Evolutionary conservation across 1,284 basidiomycete species (phyloP), one percentile per base, ranked within the genome.

Genomic region (Bondarzewia mesenterica): DNA sequence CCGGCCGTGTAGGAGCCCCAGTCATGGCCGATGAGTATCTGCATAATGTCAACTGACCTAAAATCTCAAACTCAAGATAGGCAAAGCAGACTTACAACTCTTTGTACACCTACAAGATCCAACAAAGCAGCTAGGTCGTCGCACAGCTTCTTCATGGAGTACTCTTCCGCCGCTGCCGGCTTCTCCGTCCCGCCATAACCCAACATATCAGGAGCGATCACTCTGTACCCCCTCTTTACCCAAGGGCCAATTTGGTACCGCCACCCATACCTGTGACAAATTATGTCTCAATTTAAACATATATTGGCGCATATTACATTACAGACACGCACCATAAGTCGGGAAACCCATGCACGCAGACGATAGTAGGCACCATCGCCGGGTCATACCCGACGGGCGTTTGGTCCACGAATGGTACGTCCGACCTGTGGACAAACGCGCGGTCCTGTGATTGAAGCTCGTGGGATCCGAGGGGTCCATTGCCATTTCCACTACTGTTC

Each of bases 281-380:
- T 12, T 12, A 25, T n/a, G n/a, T n/a, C n/a, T n/a, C n/a, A 29
- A 32, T 26, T 39, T 29, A 47, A 38, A 43, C 20, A 37, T 7
- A 29, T 38, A 26, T 22, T 8, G 10, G 22, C 16, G 18, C 7
- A 27, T 44, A 36, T 40, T 16, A 22, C 15, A 25, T 12, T 5
- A 16, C 5, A 42, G 7, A 27, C 23, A 49, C 58, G 36, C 63
- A 78, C 80, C 80, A 83, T 39, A 76, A 63, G 56, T 87, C 85
- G 10, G 85, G 85, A 58, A 88, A 87, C 1, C 85, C 85, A 58
- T 88, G 85, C 16, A 87, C 54, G 57, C 80, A 82, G n/a, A 87
- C 68, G 5, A 88, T 53, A 2, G 82, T 78, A 1, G 66, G 66
- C 12, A 65, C 66, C n/a, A 60, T 57, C 36, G 61, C 58, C 20